A percentile compares a stretch with the other conserved stretches of the same genome.
Evolutionary conservation across 768 basidiomycete genomes (phyloP).

Genomic region (Hygrocybe coccinea): DNA sequence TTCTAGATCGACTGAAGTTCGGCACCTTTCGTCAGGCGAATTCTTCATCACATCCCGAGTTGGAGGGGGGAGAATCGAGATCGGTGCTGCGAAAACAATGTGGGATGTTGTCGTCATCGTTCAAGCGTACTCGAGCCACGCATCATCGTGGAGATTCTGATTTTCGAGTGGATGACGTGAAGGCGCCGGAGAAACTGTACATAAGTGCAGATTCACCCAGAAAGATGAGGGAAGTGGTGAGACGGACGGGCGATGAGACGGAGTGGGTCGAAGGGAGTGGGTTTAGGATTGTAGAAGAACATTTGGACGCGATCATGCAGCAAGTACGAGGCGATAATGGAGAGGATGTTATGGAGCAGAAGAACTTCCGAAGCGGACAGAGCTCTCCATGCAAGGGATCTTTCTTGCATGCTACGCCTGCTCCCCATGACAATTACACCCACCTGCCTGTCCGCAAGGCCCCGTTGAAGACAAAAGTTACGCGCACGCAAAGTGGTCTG

Average conservation of each 20-base stretch:
- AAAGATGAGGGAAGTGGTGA: neutral
- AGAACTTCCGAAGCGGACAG: no score
- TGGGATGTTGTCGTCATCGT: slow-evolving; percentile 6
- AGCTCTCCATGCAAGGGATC: slow-evolving; percentile 17
- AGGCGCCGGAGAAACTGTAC: neutral
- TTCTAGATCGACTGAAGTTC: slow-evolving; percentile 41
- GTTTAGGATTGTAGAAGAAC: slow-evolving; percentile 37
- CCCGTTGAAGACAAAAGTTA: slow-evolving; percentile 2
- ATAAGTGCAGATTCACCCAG: neutral
- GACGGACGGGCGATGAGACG: slow-evolving; percentile 14
- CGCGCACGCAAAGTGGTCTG: neutral
- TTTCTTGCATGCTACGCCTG: neutral
- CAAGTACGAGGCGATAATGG: slow-evolving; percentile 10
- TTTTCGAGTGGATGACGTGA: slow-evolving; percentile 15
- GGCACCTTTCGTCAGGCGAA: slow-evolving; percentile 28
- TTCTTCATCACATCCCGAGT: slow-evolving; percentile 15
- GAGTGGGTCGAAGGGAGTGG: slow-evolving; percentile 33
- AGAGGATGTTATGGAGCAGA: no score
- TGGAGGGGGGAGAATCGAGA: slow-evolving; percentile 9
- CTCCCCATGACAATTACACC: slow-evolving; percentile 37
- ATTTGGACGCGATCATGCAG: slow-evolving; percentile 16
- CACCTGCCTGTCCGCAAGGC: slow-evolving; percentile 31
- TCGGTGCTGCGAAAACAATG: neutral
- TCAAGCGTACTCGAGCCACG: slow-evolving; percentile 12
- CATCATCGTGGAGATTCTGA: slow-evolving; percentile 28